Base-by-base conservation (phyloP, 2,329 filamentous ascomycete genomes). In the Talaromyces marneffei region DNA sequence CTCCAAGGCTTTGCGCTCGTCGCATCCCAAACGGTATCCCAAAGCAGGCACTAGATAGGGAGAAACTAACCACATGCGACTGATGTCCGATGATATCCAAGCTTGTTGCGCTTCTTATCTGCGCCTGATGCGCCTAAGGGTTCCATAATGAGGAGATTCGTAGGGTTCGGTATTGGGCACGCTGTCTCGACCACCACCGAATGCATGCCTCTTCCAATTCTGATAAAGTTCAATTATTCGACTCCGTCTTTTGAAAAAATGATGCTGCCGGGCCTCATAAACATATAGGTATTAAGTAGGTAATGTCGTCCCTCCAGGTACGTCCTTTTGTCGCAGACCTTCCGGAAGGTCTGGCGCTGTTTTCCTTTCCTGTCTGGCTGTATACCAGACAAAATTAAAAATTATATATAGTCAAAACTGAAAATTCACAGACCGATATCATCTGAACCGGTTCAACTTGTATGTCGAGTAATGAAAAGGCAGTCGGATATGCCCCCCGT, bases 21-120 rank as follows among this genome's bases (percentile, higher is more conserved):
- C 52, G 35, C 52, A 54, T 35, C 25, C 33, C 23, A n/a, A 16
- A 23, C 2, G 12, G 31, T n/a, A 20, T 29, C 23, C 25, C 53
- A 62, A 60, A 59, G 52, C 20, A 42, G 33, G 0, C 6, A 18
- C 33, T 55, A 42, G n/a, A 61, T 23, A 44, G 42, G 48, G 35
- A 54, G 63, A 44, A 61, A 86, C 92, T 85, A 84, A 97, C 93
- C 89, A 80, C 93, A 97, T 68, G 93, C 94, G 68, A 97, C 91
- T 48, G 92, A 95, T 37, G 92, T 96, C 71, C 93, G 86, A 78
- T 97, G 93, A 73, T 97, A 97, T 40, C 93, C 93, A 64, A 97
- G 82, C 77, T 96, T 97, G 75, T 96, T 97, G 71, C 92, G 86
- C 71, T 86, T 85, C 73, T 89, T 89, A 68, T 89, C 85, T 37